Evolutionary conservation across 2,329 filamentous ascomycete species (phyloP).

Genomic region (Fusarium sp.): DNA sequence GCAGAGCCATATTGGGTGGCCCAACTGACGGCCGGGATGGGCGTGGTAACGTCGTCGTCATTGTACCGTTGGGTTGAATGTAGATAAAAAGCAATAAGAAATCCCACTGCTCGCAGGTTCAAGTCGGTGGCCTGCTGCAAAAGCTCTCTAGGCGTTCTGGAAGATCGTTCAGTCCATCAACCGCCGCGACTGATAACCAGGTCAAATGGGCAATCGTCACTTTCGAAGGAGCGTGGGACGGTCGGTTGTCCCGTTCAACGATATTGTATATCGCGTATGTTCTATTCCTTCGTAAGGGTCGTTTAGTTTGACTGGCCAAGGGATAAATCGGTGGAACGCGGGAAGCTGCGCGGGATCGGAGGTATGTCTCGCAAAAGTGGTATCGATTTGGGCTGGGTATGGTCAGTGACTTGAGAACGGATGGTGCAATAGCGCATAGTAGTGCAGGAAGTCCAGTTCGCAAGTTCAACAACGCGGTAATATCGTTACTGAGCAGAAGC

Average conservation of each 20-base stretch:
- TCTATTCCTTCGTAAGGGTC: conserved; percentile 28
- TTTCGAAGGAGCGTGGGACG: conserved; percentile 7
- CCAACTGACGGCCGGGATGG: conserved; percentile 76
- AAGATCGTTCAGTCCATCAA: conserved; percentile 51
- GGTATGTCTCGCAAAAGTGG: conserved; percentile 33
- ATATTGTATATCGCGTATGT: conserved; percentile 25
- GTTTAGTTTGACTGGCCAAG: conserved; percentile 37
- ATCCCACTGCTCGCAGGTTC: conserved; percentile 38
- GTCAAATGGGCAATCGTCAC: conserved; percentile 28
- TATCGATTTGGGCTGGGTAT: conserved; percentile 36
- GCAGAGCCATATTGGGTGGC: conserved; percentile 78
- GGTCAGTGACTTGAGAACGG: conserved; percentile 39
- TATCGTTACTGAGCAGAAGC: conserved; percentile 26
- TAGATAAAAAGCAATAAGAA: conserved; percentile 17
- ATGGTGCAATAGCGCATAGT: conserved; percentile 30
- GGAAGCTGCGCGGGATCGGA: conserved; percentile 34
- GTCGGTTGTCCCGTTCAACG: conserved; percentile 7
- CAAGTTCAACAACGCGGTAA: conserved; percentile 27
- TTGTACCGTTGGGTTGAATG: conserved; percentile 29
- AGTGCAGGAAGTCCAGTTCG: conserved; percentile 24
- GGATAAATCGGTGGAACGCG: conserved; percentile 41
- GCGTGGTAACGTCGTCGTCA: conserved; percentile 72
- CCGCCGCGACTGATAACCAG: conserved; percentile 22
- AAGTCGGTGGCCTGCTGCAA: conserved; percentile 39
- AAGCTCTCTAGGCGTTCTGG: conserved; percentile 39